Conservation (phyloP, 495 filamentous ascomycete genomes). For the Glarea lozoyensis region DNA sequence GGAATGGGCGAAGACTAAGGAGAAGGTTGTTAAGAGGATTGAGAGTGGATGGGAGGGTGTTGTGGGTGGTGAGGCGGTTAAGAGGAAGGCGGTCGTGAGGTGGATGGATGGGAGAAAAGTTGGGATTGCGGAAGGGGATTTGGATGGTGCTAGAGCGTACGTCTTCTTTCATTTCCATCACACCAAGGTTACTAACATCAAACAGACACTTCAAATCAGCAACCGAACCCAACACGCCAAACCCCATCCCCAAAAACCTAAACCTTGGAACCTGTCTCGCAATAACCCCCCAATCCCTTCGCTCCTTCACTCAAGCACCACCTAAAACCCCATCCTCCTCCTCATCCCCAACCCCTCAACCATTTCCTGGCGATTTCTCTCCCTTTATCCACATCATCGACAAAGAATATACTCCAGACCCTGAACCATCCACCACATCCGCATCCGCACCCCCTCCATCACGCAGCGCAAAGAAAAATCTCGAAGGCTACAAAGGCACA, state of each 20-base stretch:
- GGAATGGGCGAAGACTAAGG: constrained; percentile 22
- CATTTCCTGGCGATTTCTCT: constrained; percentile 2
- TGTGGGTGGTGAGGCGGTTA: constrained; percentile 18
- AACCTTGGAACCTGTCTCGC: constrained; percentile 22
- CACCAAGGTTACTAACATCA: constrained; percentile 1
- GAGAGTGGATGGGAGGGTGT: constrained; percentile 24
- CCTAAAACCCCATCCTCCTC: not conserved
- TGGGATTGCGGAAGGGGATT: constrained; percentile 22
- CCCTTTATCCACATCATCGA: constrained; percentile 24
- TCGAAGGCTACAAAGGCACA: constrained; percentile 21
- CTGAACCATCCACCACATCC: constrained; percentile 9
- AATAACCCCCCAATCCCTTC: constrained; percentile 22
- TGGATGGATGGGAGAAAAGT: constrained; percentile 27
- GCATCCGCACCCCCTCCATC: constrained; percentile 8
- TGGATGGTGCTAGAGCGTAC: constrained; percentile 24
- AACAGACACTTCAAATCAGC: constrained; percentile 17
- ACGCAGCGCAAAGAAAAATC: not conserved
- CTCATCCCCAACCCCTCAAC: not conserved
- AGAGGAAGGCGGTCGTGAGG: constrained; percentile 21
- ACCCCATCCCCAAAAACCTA: constrained; percentile 3
- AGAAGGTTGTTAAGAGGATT: constrained; percentile 21
- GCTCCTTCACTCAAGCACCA: constrained; percentile 9
- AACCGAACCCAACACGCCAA: not conserved
- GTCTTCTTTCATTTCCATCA: not conserved
- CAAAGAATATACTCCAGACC: constrained; percentile 12